Conservation (phyloP, 2,329 filamentous ascomycete genomes). For the Beauveria australis region DNA sequence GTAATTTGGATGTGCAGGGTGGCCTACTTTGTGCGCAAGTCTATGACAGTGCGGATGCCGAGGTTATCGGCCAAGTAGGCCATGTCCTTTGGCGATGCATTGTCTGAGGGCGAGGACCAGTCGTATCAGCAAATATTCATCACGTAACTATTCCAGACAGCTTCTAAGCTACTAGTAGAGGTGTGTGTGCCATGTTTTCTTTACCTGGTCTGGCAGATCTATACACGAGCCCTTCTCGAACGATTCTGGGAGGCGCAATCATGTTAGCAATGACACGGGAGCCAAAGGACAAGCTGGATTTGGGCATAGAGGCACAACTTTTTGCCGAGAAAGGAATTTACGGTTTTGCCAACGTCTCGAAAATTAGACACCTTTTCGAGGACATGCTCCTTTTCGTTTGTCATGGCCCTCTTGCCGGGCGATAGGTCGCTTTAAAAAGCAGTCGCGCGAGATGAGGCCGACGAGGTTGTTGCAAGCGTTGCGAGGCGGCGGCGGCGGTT, state of each 20-base stretch:
- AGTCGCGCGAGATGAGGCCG: background rate
- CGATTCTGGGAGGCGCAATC: background rate
- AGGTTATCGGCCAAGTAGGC: conserved; percentile 49
- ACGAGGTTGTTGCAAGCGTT: background rate
- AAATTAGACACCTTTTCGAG: conserved; percentile 46
- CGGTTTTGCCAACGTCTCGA: conserved; percentile 62
- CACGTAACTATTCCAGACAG: background rate
- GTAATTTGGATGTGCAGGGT: too few species aligned
- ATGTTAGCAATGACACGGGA: background rate
- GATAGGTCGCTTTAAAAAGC: background rate
- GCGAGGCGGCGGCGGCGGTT: background rate
- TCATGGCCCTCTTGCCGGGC: background rate
- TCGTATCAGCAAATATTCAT: background rate
- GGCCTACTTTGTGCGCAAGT: conserved; percentile 65
- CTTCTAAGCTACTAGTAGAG: background rate
- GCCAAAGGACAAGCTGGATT: background rate
- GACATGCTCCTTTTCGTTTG: conserved; percentile 34
- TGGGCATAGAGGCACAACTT: conserved; percentile 33
- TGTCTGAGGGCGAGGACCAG: conserved; percentile 39
- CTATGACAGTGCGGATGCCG: conserved; percentile 64
- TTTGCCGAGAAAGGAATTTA: conserved; percentile 51
- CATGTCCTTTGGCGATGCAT: conserved; percentile 60
- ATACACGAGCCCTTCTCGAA: conserved; percentile 58
- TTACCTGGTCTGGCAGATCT: conserved; percentile 57
- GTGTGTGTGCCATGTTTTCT: conserved; percentile 1